A percentile compares a stretch with the other conserved stretches of the same genome.
Conservation (phyloP, 2,329 filamentous ascomycete species). For the Botryotinia convoluta region DNA sequence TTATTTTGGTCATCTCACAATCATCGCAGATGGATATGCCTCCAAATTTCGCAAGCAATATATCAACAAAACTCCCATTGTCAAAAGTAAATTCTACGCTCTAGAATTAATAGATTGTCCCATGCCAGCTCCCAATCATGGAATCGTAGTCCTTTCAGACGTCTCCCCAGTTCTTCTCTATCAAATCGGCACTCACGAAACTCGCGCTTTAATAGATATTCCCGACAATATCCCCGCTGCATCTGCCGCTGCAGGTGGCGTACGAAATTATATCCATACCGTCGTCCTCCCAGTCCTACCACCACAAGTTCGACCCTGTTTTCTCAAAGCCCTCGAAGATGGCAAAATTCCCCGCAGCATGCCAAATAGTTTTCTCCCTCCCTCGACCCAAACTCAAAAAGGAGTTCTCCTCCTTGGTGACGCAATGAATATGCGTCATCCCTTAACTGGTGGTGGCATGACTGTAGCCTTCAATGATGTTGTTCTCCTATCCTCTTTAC, state of each 20-base stretch:
- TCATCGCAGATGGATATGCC: slow-evolving; percentile 88
- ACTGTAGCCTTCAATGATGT: slow-evolving; percentile 95
- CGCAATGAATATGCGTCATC: slow-evolving; percentile 99
- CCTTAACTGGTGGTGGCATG: slow-evolving; percentile 95
- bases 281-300: slow-evolving; percentile 79
- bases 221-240: slow-evolving; percentile 75
- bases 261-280: slow-evolving; percentile 79
- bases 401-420: slow-evolving; percentile 85
- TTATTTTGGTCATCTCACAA: slow-evolving; percentile 86
- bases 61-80: slow-evolving; percentile 62
- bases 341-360: slow-evolving; percentile 77
- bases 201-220: slow-evolving; percentile 83
- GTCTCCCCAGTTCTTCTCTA: slow-evolving; percentile 83
- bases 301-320: slow-evolving; percentile 65
- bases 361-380: slow-evolving; percentile 93
- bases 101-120: slow-evolving; percentile 87
- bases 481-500: slow-evolving; percentile 69
- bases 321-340: slow-evolving; percentile 72
- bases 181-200: slow-evolving; percentile 95
- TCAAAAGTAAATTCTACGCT: slow-evolving; percentile 87
- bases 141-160: slow-evolving; percentile 83
- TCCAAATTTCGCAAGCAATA: slow-evolving; percentile 87
- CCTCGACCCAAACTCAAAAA: slow-evolving; percentile 65
- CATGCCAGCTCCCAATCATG: slow-evolving; percentile 71
- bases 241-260: slow-evolving; percentile 70